Conservation (phyloP, 495 filamentous ascomycete genomes). For the Ascobolus immersus region DNA sequence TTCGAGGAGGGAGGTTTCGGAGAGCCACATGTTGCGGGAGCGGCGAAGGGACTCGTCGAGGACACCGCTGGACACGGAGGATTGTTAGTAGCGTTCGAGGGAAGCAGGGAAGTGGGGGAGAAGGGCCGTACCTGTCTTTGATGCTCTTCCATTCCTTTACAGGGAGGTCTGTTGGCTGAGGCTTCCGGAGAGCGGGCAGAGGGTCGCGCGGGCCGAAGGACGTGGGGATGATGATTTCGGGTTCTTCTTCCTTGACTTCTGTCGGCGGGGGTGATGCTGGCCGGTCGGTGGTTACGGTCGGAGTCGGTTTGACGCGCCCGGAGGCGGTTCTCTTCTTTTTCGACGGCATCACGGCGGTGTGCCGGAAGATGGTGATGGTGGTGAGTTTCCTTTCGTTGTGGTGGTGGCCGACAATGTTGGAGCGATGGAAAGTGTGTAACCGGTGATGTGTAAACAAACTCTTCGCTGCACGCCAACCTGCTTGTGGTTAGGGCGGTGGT, state of each 20-base stretch:
- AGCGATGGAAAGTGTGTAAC: too few species aligned
- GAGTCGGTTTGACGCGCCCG: too few species aligned
- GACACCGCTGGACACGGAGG: conserved; percentile 36
- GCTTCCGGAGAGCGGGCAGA: conserved; percentile 44
- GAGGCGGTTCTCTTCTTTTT: too few species aligned
- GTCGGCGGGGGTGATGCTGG: conserved; percentile 4
- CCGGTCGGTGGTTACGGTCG: conserved; percentile 6
- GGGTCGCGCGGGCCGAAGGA: conserved; percentile 18
- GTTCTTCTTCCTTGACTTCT: too few species aligned
- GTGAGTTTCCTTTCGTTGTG: too few species aligned
- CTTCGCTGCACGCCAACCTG: too few species aligned
- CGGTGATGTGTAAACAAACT: too few species aligned
- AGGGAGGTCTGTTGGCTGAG: conserved; percentile 39
- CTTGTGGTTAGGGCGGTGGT: too few species aligned
- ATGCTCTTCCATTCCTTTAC: conserved; percentile 54
- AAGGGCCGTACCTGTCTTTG: conserved; percentile 41
- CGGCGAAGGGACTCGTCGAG: conserved; percentile 55
- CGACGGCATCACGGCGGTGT: too few species aligned
- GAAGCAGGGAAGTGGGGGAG: neutral
- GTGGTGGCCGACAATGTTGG: too few species aligned
- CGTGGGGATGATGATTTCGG: conserved; percentile 11
- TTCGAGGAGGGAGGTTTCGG: conserved; percentile 46
- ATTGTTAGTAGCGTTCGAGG: conserved; percentile 1
- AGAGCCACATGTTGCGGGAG: conserved; percentile 72
- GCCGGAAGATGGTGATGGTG: too few species aligned